Evolutionary conservation across 1,284 basidiomycete species (phyloP).

Genomic region (Rhodotorula sp.): DNA sequence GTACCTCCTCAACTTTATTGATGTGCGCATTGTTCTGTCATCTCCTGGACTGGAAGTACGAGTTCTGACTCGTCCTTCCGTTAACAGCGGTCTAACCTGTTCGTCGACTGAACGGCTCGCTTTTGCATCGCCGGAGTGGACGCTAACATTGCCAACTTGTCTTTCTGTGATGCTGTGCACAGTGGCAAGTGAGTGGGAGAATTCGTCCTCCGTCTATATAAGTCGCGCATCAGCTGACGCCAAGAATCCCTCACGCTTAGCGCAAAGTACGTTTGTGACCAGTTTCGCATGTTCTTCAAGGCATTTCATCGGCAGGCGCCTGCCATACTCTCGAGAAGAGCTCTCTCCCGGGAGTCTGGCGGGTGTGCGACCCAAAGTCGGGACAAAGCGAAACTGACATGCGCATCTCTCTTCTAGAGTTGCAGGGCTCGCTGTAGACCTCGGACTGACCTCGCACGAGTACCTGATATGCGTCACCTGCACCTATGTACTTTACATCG

Average conservation of each 20-base stretch:
- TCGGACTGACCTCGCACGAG: conserved; percentile 56
- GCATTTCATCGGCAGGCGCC: no score
- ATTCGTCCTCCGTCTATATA: no score
- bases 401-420: conserved; percentile 2
- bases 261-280: no score
- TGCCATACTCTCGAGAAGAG: no score
- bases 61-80: not conserved
- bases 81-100: not conserved
- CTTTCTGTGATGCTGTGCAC: no score
- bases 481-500: conserved; percentile 61
- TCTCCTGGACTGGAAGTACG: not conserved
- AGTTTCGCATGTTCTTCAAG: no score
- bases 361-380: not conserved
- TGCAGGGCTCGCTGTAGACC: conserved; percentile 19
- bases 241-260: no score
- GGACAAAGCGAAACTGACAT: not conserved
- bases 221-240: no score
- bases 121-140: no score
- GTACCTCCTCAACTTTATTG: conserved; percentile 25
- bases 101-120: not conserved
- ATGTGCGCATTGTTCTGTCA: not conserved
- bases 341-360: not conserved
- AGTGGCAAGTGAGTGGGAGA: no score
- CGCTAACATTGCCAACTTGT: no score
- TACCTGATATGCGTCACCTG: conserved; percentile 59